These are phyloP conservation scores for Russula dissimulans DNA, from an alignment of 768 basidiomycete species.

Conservation along the genomic window DNA sequence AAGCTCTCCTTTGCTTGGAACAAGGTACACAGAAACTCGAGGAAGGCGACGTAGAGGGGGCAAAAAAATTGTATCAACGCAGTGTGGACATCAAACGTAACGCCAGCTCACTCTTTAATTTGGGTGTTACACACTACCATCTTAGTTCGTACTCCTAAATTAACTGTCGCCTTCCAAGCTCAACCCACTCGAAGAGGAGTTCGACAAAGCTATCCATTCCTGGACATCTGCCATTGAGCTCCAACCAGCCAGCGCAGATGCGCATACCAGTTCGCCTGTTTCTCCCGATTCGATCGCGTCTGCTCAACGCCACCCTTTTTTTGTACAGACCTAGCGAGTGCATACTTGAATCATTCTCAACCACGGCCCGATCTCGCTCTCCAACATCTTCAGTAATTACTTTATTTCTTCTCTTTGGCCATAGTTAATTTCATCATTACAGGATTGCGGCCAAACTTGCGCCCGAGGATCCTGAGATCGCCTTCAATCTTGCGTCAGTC, in stretches of 20 bases:
- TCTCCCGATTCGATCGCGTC: slow-evolving; percentile 11
- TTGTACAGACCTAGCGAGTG: slow-evolving; percentile 70
- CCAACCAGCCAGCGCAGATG: slow-evolving; percentile 76
- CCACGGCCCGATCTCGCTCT: slow-evolving; percentile 80
- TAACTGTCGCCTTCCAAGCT: not conserved
- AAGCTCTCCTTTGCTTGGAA: slow-evolving; percentile 72
- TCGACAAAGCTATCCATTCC: slow-evolving; percentile 71
- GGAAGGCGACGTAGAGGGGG: slow-evolving; percentile 75
- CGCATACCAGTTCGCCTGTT: slow-evolving; percentile 66
- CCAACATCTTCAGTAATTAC: slow-evolving; percentile 64
- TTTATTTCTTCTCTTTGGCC: slow-evolving; percentile 21
- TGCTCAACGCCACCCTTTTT: slow-evolving; percentile 18
- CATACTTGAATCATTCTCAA: slow-evolving; percentile 75
- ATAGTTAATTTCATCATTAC: slow-evolving; percentile 25
- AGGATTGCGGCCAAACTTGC: slow-evolving; percentile 77
- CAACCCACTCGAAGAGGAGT: slow-evolving; percentile 53
- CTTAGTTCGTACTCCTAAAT: slow-evolving; percentile 47
- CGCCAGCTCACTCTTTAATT: slow-evolving; percentile 77
- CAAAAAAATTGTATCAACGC: slow-evolving; percentile 67
- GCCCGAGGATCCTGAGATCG: slow-evolving; percentile 85
- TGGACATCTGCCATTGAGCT: slow-evolving; percentile 81
- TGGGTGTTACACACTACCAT: slow-evolving; percentile 85
- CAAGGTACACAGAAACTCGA: slow-evolving; percentile 77
- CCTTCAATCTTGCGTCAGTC: slow-evolving; percentile 86
- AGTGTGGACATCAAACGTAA: slow-evolving; percentile 74